phyloP scores from a whole-genome alignment of 495 filamentous ascomycete species.

The Aspergillus baeticus region DNA sequence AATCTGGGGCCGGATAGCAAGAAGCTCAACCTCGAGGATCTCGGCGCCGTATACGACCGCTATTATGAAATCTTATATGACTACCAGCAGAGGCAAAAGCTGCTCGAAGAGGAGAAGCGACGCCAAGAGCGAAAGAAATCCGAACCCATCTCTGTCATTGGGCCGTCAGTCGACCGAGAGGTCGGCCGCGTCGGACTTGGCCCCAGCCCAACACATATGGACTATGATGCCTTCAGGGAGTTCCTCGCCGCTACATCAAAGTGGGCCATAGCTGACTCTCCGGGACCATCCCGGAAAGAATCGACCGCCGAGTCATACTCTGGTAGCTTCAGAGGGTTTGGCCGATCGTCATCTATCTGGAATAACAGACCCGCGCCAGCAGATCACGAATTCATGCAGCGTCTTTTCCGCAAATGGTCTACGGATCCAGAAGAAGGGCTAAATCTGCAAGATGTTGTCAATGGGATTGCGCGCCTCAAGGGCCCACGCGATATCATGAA shows the following conservation, averaged over 20 bases:
- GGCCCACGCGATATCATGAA: slow-evolving; percentile 95
- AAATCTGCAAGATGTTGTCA: slow-evolving; percentile 86
- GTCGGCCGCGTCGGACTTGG: slow-evolving; percentile 85
- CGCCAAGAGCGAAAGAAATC: slow-evolving; percentile 57
- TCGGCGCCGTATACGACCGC: slow-evolving; percentile 85
- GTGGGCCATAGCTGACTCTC: slow-evolving; percentile 87
- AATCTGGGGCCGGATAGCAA: slow-evolving; percentile 97
- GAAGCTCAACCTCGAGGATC: slow-evolving; percentile 76
- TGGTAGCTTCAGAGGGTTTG: slow-evolving; percentile 47
- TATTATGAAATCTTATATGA: slow-evolving; percentile 92
- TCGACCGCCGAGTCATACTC: slow-evolving; percentile 50
- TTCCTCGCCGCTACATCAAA: slow-evolving; percentile 84
- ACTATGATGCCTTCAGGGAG: slow-evolving; percentile 92
- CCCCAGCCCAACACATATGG: slow-evolving; percentile 86
- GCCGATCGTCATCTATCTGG: slow-evolving; percentile 63
- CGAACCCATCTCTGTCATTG: slow-evolving; percentile 44
- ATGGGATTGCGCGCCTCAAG: slow-evolving; percentile 84
- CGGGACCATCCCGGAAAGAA: slow-evolving; percentile 57
- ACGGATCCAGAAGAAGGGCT: slow-evolving; percentile 69
- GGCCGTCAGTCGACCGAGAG: slow-evolving; percentile 37
- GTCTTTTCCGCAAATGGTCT: slow-evolving; percentile 88
- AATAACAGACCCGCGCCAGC: slow-evolving; percentile 78
- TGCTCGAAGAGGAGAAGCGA: slow-evolving; percentile 69
- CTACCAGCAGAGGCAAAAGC: slow-evolving; percentile 75
- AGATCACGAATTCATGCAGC: slow-evolving; percentile 91